Evolutionary conservation across 1,284 basidiomycete genomes (phyloP), one percentile per base, ranked within the genome.

Genomic region (Ustilago shanxiensis): DNA sequence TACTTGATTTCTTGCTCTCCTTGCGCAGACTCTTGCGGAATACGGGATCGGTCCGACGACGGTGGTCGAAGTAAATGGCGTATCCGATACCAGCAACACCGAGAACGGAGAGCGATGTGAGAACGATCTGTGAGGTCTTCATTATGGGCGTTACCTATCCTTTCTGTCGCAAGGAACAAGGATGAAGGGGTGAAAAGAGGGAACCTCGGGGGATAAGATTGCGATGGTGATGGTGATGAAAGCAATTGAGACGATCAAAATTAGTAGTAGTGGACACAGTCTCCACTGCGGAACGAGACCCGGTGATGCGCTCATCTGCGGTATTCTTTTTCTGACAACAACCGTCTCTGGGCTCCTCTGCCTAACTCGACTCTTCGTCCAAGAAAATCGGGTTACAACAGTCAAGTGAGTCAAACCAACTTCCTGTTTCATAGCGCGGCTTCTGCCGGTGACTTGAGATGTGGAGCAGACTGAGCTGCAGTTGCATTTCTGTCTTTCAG

Each of bases 11-110:
- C 60, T 87, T 87, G 62, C 84, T 82, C 52, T 89, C 90, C 87
- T 93, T 93, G 88, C 95, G 95, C 72, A 99, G 90, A 86, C 90
- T 91, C 88, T 91, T 95, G 87, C 96, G 91, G 90, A 99, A 99
- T 14, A 89, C 89, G 44, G 89, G 87, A 86, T 98, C 94, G 86
- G 93, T 95, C 82, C 95, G 90, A 65, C 96, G 91, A 88, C 91
- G 93, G 89, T 97, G 92, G 90, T 99, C 96, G 86, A 98, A 99
- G 88, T 95, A 98, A 66, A 82, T 44, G 14, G 84, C 84, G 59
- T 85, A 85, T 11, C 83, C 84, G 39, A 84, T 44, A n/a, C 77
- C 76, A 10, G 72, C 83, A 9, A 72, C 72, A 13, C 71, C 74
- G 51, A 83, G 67, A 18, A 79, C 67, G 33, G 81, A 77, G 66